phyloP scores from a whole-genome alignment of 352 stramenopile genomes.

The Phytophthora pini region DNA sequence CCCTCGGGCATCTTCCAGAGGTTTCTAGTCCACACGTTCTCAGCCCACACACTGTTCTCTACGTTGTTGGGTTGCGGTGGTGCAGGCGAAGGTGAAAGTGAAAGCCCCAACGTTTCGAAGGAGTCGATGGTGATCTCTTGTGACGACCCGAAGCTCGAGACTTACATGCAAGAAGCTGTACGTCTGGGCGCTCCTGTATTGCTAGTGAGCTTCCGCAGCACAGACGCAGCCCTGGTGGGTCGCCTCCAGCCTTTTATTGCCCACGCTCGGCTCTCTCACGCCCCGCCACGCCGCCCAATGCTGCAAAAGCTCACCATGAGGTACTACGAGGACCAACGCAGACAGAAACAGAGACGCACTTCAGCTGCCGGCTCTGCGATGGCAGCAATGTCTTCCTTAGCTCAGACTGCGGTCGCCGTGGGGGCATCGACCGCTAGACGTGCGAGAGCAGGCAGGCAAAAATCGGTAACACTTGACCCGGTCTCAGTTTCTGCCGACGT shows the following conservation, averaged over 20 bases:
- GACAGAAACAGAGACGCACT: conserved; percentile 20
- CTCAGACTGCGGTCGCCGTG: background rate
- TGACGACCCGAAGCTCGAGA: conserved; percentile 31
- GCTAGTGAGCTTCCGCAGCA: conserved; percentile 47
- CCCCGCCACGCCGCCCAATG: conserved; percentile 20
- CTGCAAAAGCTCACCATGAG: conserved; percentile 27
- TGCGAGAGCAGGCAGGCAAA: conserved; percentile 7
- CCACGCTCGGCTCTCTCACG: conserved; percentile 16
- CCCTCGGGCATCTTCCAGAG: conserved; percentile 46
- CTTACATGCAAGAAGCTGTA: conserved; percentile 41
- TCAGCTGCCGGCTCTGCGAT: conserved; percentile 14
- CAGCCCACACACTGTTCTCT: conserved; percentile 42
- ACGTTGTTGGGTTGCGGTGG: conserved; percentile 16
- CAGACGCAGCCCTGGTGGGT: conserved; percentile 13
- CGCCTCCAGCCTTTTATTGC: conserved; percentile 30
- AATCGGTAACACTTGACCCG: conserved; percentile 5
- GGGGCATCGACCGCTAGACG: conserved; percentile 12
- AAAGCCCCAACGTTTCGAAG: conserved; percentile 14
- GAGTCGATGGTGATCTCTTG: conserved; percentile 42
- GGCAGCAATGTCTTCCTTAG: conserved; percentile 16
- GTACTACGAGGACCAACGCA: conserved; percentile 31
- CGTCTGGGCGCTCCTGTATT: conserved; percentile 34
- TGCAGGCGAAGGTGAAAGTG: conserved; percentile 26
- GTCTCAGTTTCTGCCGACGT: background rate
- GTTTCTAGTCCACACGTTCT: conserved; percentile 61